A percentile compares a stretch with the other conserved stretches of the same genome.
Evolutionary conservation across 1,284 basidiomycete genomes (phyloP).

Genomic region (Cryptococcus maquisensis): DNA sequence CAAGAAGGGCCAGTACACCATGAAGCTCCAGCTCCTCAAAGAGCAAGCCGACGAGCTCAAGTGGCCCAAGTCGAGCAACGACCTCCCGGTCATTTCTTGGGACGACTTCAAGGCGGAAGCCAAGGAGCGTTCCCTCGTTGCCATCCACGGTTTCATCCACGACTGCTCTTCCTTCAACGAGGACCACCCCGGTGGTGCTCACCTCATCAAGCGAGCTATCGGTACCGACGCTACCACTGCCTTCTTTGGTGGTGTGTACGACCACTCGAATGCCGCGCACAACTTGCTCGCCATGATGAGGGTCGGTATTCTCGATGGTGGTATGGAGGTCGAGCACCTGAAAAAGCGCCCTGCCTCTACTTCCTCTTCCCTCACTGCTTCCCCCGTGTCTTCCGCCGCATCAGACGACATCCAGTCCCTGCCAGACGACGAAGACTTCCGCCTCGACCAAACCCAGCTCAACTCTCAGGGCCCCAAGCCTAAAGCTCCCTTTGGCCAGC

Average conservation of each 20-base stretch:
- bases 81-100: slow-evolving; percentile 79
- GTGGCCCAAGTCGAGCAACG: slow-evolving; percentile 67
- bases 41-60: slow-evolving; percentile 63
- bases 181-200: slow-evolving; percentile 79
- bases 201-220: slow-evolving; percentile 59
- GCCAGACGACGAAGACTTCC: slow-evolving; percentile 20
- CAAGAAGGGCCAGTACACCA: slow-evolving; percentile 83
- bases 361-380: slow-evolving; percentile 29
- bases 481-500: slow-evolving; percentile 38
- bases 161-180: slow-evolving; percentile 81
- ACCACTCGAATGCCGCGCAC: slow-evolving; percentile 88
- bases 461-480: slow-evolving; percentile 35
- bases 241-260: slow-evolving; percentile 91
- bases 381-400: slow-evolving; percentile 31
- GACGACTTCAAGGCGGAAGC: slow-evolving; percentile 71
- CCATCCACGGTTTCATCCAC: slow-evolving; percentile 86
- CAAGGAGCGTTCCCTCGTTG: slow-evolving; percentile 68
- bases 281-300: slow-evolving; percentile 78
- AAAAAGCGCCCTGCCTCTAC: slow-evolving; percentile 35
- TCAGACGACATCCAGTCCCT: slow-evolving; percentile 37
- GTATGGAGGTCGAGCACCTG: slow-evolving; percentile 60
- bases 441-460: slow-evolving; percentile 32
- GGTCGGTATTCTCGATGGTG: slow-evolving; percentile 78
- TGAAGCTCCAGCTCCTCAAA: slow-evolving; percentile 80
- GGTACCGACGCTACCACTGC: slow-evolving; percentile 85